Conservation (phyloP, 2,329 filamentous ascomycete genomes). For the Pyricularia sp. region DNA sequence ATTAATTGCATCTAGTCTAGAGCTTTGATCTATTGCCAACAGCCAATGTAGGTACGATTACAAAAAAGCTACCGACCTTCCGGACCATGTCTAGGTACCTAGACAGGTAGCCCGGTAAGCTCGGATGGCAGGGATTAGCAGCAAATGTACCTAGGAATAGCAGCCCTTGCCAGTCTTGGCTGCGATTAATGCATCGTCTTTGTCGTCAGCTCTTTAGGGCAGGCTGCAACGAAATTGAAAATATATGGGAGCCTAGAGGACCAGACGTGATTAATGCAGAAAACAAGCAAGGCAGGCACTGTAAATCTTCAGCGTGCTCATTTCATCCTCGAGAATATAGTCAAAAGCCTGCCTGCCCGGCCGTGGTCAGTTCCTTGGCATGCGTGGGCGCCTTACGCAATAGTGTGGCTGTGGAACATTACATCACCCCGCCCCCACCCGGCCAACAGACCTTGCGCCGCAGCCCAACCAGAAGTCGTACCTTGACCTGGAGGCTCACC, state of each 20-base stretch:
- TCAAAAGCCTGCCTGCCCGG: background rate
- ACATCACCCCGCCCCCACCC: conserved; percentile 16
- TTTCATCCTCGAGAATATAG: background rate
- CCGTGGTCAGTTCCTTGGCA: background rate
- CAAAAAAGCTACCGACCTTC: background rate
- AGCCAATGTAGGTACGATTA: background rate
- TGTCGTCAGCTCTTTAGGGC: background rate
- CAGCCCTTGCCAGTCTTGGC: background rate
- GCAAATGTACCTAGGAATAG: background rate
- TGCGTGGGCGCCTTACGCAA: conserved; percentile 21
- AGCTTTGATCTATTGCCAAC: background rate
- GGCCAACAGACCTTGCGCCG: conserved; percentile 1
- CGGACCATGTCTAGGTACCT: background rate
- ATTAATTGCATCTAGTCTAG: background rate
- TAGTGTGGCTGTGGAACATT: conserved; percentile 23
- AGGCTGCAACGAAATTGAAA: background rate
- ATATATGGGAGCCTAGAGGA: background rate
- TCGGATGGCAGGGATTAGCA: background rate
- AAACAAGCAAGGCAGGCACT: background rate
- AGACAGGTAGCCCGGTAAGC: background rate
- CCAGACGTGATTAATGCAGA: background rate
- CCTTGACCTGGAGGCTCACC: background rate
- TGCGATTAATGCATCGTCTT: background rate
- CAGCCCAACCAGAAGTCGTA: conserved; percentile 1
- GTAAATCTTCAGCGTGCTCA: background rate